These are phyloP conservation scores for Fusarium xylarioides DNA, from an alignment of 2,329 filamentous ascomycete species.

Conservation along the genomic window DNA sequence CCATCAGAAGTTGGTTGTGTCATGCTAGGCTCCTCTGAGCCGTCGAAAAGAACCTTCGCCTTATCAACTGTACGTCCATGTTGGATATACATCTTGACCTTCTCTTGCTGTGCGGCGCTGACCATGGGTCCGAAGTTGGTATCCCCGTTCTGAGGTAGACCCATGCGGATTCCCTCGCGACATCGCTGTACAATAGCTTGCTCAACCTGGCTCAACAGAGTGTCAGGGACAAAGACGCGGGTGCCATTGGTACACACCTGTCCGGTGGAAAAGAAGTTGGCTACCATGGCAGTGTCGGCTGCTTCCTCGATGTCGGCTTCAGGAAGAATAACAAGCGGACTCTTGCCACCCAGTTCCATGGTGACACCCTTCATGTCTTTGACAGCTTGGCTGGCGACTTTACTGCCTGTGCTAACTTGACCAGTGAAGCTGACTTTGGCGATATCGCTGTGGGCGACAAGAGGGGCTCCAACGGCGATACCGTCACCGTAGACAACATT, in stretches of 20 bases:
- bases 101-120: constrained; percentile 76
- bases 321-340: constrained; percentile 79
- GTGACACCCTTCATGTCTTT: constrained; percentile 89
- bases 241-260: constrained; percentile 96
- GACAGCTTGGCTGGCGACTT: constrained; percentile 79
- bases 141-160: constrained; percentile 73
- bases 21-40: constrained; percentile 64
- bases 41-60: constrained; percentile 78
- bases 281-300: constrained; percentile 92
- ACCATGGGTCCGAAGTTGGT: constrained; percentile 90
- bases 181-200: constrained; percentile 62
- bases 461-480: constrained; percentile 73
- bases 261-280: constrained; percentile 90
- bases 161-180: constrained; percentile 76
- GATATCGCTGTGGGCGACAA: constrained; percentile 76
- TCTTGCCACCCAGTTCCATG: constrained; percentile 92
- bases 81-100: constrained; percentile 79
- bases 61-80: constrained; percentile 78
- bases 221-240: constrained; percentile 79
- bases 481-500: constrained; percentile 86
- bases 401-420: constrained; percentile 83
- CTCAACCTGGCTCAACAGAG: constrained; percentile 75
- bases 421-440: constrained; percentile 92
- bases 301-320: constrained; percentile 82
- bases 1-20: constrained; percentile 65